Percentiles rank a stretch among this genome's conserved stretches.
phyloP scores from a whole-genome alignment of 768 basidiomycete genomes.

The Neoboletus subvelutipes region DNA sequence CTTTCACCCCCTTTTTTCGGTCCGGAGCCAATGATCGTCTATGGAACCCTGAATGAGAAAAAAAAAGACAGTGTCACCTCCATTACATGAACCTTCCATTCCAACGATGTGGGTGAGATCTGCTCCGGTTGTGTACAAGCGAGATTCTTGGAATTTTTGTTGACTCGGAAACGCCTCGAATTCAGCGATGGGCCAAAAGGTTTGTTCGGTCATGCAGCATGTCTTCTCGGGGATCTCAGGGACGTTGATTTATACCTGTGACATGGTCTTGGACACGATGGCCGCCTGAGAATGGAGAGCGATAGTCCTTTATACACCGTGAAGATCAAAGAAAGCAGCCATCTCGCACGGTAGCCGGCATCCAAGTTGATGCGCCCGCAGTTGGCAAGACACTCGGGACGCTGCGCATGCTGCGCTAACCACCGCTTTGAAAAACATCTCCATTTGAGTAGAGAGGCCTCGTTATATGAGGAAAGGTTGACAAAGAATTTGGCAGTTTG shows the following conservation, averaged over 20 bases:
- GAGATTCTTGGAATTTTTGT: background rate
- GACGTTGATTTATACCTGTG: background rate
- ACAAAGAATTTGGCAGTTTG: background rate
- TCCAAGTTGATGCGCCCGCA: background rate
- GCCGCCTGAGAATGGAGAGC: background rate
- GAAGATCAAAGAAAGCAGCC: background rate
- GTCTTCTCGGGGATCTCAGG: background rate
- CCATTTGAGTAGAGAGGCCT: background rate
- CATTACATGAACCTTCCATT: background rate
- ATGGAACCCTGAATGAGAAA: background rate
- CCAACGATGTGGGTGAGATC: background rate
- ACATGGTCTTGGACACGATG: background rate
- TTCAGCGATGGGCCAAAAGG: background rate
- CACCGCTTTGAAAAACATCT: background rate
- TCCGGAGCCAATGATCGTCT: background rate
- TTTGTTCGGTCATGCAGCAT: background rate
- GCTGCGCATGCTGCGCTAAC: background rate
- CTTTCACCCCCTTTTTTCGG: background rate
- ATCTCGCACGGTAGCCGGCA: background rate
- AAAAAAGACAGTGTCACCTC: background rate
- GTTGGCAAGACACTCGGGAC: background rate
- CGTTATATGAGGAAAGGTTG: background rate
- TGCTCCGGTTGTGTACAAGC: background rate
- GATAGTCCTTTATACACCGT: background rate
- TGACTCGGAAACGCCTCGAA: background rate